These are phyloP conservation scores for Aspergillus sp. DNA, from an alignment of 2,329 filamentous ascomycete species.

Conservation along the genomic window DNA sequence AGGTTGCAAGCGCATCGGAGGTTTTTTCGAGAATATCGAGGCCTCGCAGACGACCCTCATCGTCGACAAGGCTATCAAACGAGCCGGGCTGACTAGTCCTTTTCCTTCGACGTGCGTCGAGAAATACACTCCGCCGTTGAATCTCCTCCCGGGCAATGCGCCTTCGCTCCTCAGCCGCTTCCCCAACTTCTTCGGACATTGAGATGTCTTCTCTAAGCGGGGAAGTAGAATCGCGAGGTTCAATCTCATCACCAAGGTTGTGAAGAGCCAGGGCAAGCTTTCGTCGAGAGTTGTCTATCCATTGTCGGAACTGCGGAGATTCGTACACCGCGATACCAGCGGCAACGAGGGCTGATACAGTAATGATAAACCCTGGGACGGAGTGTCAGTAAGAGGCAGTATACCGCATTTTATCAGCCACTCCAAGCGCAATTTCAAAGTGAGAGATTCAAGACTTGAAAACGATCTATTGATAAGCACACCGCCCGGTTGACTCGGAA, in stretches of 20 bases:
- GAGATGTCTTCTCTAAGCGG: constrained; percentile 38
- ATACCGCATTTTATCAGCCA: too few relatives aligned
- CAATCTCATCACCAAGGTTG: constrained; percentile 56
- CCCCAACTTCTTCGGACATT: constrained; percentile 42
- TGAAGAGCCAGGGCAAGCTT: constrained; percentile 58
- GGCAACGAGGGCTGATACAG: constrained; percentile 57
- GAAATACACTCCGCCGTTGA: constrained; percentile 34
- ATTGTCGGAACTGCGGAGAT: constrained; percentile 58
- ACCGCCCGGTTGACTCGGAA: constrained; percentile 17
- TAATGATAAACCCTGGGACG: constrained; percentile 55
- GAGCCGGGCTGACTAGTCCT: constrained; percentile 19
- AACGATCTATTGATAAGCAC: constrained; percentile 23
- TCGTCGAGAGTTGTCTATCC: constrained; percentile 57
- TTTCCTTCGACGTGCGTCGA: constrained; percentile 34
- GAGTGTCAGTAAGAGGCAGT: too few relatives aligned
- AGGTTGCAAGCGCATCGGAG: constrained; percentile 20
- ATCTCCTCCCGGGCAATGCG: constrained; percentile 43
- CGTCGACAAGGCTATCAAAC: constrained; percentile 44
- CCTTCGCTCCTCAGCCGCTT: constrained; percentile 41
- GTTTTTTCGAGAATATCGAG: constrained; percentile 5
- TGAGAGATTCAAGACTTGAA: too few relatives aligned
- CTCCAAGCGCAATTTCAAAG: too few relatives aligned
- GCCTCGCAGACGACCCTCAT: constrained; percentile 31
- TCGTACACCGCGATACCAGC: constrained; percentile 61
- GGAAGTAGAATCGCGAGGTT: constrained; percentile 37